Evolutionary conservation across 176 grass and related monocot species (phyloP).

Genomic region (Typha latifolia): DNA sequence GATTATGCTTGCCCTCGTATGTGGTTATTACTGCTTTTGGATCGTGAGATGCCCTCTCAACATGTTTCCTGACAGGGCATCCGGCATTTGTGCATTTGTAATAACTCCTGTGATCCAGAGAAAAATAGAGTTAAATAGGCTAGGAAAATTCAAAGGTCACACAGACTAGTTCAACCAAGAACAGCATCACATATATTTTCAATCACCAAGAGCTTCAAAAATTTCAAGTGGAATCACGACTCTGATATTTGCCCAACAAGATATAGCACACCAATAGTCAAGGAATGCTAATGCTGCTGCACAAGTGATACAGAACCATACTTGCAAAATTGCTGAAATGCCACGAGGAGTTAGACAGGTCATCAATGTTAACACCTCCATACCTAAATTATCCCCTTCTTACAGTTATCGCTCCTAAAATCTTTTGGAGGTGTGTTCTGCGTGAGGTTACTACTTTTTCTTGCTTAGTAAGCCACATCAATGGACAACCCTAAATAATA

Average conservation of each 20-base stretch:
- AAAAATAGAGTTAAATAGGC: background rate
- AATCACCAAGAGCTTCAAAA: background rate
- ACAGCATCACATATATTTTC: background rate
- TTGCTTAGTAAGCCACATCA: no score
- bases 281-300: no score
- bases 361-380: no score
- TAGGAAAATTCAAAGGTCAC: background rate
- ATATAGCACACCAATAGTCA: background rate
- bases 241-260: background rate
- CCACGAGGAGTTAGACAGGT: no score
- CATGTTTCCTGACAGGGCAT: slow-evolving; percentile 96
- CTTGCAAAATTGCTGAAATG: no score
- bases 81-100: slow-evolving; percentile 95
- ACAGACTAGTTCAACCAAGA: no score
- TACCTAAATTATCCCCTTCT: no score
- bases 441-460: no score
- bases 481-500: no score
- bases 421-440: no score
- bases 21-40: slow-evolving; percentile 99
- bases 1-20: slow-evolving; percentile 98
- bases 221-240: background rate
- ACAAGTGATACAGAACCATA: no score
- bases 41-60: slow-evolving; percentile 98
- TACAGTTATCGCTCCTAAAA: no score
- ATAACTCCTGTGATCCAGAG: slow-evolving; percentile 62